These are phyloP conservation scores for Psilocybe cubensis DNA, from an alignment of 768 basidiomycete genomes.

Conservation along the genomic window DNA sequence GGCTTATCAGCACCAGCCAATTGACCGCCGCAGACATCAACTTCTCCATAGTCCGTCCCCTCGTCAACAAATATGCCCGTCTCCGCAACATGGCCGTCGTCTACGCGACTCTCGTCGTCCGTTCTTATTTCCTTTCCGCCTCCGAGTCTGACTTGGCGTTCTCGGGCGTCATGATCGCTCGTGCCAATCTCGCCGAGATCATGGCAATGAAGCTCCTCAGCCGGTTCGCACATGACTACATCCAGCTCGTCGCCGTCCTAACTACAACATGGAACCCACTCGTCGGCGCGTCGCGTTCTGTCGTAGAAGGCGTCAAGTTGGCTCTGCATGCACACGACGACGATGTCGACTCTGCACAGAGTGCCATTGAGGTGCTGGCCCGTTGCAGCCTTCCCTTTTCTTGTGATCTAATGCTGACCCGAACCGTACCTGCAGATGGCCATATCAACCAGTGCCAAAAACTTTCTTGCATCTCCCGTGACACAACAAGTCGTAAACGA, in stretches of 20 bases:
- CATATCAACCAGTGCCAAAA: conserved; percentile 83
- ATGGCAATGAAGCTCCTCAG: conserved; percentile 86
- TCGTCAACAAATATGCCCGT: conserved; percentile 79
- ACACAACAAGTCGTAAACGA: conserved; percentile 88
- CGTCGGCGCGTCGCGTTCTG: conserved; percentile 68
- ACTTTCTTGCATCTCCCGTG: conserved; percentile 80
- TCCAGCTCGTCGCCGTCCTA: conserved; percentile 79
- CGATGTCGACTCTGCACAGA: conserved; percentile 71
- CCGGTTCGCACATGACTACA: conserved; percentile 71
- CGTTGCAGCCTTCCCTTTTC: background rate
- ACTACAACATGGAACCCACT: conserved; percentile 88
- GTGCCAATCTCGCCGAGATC: conserved; percentile 84
- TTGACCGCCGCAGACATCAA: conserved; percentile 83
- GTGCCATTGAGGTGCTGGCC: conserved; percentile 75
- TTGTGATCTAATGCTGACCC: background rate
- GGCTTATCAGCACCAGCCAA: conserved; percentile 39
- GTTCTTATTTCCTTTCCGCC: conserved; percentile 76
- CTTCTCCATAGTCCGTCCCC: conserved; percentile 75
- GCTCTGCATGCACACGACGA: conserved; percentile 60
- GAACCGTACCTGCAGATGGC: conserved; percentile 68
- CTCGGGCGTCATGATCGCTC: conserved; percentile 66
- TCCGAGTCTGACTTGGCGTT: conserved; percentile 76
- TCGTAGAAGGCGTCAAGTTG: conserved; percentile 68
- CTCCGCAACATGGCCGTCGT: conserved; percentile 76
- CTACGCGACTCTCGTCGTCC: conserved; percentile 77